Evolutionary conservation across 2,329 filamentous ascomycete genomes (phyloP).

Genomic region (Scedosporium dehoogii): DNA sequence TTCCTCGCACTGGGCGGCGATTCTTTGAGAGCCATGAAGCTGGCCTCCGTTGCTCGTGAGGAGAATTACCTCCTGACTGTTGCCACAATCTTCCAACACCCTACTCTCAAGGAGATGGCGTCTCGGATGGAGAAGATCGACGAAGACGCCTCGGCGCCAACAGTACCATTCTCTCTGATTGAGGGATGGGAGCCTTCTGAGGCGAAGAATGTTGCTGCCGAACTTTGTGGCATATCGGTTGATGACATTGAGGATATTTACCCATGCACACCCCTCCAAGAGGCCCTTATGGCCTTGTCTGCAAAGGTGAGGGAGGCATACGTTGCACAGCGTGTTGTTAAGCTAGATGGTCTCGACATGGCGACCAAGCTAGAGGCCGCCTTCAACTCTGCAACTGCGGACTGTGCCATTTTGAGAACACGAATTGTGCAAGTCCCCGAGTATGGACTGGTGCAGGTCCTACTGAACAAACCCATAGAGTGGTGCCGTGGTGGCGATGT

Average conservation of each 20-base stretch:
- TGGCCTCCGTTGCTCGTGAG: slow-evolving; percentile 32
- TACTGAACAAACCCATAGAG: slow-evolving; percentile 29
- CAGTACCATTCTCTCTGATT: slow-evolving; percentile 30
- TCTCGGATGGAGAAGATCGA: slow-evolving; percentile 15
- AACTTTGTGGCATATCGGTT: slow-evolving; percentile 26
- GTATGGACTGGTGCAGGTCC: slow-evolving; percentile 35
- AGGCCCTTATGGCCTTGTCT: slow-evolving; percentile 43
- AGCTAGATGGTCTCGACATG: slow-evolving; percentile 24
- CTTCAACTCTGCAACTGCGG: slow-evolving; percentile 27
- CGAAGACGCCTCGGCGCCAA: slow-evolving; percentile 15
- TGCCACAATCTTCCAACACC: slow-evolving; percentile 33
- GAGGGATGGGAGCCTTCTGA: slow-evolving; percentile 20
- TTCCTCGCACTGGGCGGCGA: slow-evolving; percentile 41
- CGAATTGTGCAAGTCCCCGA: slow-evolving; percentile 36
- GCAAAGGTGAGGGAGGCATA: slow-evolving; percentile 41
- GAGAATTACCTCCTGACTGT: slow-evolving; percentile 31
- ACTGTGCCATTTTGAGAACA: slow-evolving; percentile 34
- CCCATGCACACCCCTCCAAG: slow-evolving; percentile 44
- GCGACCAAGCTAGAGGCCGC: slow-evolving; percentile 29
- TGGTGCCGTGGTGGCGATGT: slow-evolving; percentile 24
- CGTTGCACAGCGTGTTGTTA: slow-evolving; percentile 37
- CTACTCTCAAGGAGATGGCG: slow-evolving; percentile 34
- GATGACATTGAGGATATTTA: slow-evolving; percentile 38
- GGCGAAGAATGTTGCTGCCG: slow-evolving; percentile 26
- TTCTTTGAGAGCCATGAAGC: slow-evolving; percentile 40